Evolutionary conservation across 768 basidiomycete genomes (phyloP).

Genomic region (Artomyces pyxidatus): DNA sequence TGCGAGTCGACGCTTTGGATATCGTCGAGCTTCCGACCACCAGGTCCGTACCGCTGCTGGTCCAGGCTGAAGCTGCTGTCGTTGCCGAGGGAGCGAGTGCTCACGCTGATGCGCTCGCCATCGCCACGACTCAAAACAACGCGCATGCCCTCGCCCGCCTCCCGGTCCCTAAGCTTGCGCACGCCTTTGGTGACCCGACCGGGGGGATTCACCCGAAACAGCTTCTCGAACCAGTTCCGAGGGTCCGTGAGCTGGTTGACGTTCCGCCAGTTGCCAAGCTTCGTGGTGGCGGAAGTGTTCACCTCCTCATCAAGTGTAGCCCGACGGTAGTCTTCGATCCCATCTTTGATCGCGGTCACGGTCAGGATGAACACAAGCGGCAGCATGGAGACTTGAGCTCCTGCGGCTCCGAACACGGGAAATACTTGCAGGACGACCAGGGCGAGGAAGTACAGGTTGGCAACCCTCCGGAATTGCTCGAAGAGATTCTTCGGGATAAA

Average conservation of each 20-base stretch:
- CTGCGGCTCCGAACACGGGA: conserved; percentile 82
- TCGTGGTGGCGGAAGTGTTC: conserved; percentile 90
- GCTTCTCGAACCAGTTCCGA: conserved; percentile 63
- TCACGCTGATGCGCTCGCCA: conserved; percentile 18
- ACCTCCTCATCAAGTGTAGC: conserved; percentile 84
- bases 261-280: conserved; percentile 84
- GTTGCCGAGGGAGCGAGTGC: conserved; percentile 33
- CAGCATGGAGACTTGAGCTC: conserved; percentile 72
- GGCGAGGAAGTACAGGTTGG: conserved; percentile 87
- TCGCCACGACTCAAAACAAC: conserved; percentile 46
- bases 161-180: conserved; percentile 71
- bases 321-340: conserved; percentile 92
- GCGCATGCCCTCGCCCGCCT: conserved; percentile 57
- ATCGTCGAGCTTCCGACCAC: conserved; percentile 21
- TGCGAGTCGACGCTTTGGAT: conserved; percentile 25
- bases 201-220: conserved; percentile 64
- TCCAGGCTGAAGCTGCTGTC: conserved; percentile 13
- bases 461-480: conserved; percentile 88
- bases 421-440: conserved; percentile 86
- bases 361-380: conserved; percentile 81
- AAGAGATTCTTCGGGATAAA: conserved; percentile 92
- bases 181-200: conserved; percentile 82
- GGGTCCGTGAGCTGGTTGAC: conserved; percentile 79
- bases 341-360: conserved; percentile 94
- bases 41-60: not conserved